Evolutionary conservation across 2,329 filamentous ascomycete genomes (phyloP), one percentile per base, ranked within the genome.

Genomic region (Pseudogymnoascus sp.): DNA sequence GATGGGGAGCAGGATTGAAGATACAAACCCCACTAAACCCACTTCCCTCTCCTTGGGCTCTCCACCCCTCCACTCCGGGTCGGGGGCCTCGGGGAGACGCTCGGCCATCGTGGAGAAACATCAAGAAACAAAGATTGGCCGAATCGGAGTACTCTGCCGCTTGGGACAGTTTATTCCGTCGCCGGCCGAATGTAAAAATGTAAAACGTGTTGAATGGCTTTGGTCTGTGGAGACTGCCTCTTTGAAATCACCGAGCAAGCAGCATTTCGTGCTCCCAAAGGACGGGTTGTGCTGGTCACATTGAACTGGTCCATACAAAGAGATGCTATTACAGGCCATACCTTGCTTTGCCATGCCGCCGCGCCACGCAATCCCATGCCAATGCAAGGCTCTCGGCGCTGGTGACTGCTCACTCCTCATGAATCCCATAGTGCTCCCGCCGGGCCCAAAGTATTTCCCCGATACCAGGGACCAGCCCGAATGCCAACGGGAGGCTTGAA

Each of bases 401-500:
- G 45, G 45, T 52, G 45, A 52, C 45, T 10, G 45, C 27, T 52
- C 45, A 52, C 45, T 31, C 8, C 42, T 52, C 45, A 15, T 31
- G 45, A 31, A 52, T 52, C 45, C 45, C 45, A 52, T 52, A 52
- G 13, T 27, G 27, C 45, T 7, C 25, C 25, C 45, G 25, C 42
- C 42, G 25, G 45, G 45, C 15, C 25, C 25, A 52, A 29, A 31
- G 45, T 52, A 52, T 52, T 31, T 52, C 27, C 45, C 45, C 45
- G 45, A 52, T 31, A 52, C 45, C 45, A 52, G 45, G 45, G 45
- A 52, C 45, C 45, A 52, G n/a, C 45, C n/a, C 45, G 45, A 52
- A 52, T 52, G 45, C 45, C 45, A 52, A 27, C 8, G n/a, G 27
- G 45, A 52, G 45, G 45, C 27, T 52, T 52, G 45, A n/a, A 52